These are phyloP conservation scores for Terana coerulea DNA, from an alignment of 768 basidiomycete genomes.

Conservation along the genomic window DNA sequence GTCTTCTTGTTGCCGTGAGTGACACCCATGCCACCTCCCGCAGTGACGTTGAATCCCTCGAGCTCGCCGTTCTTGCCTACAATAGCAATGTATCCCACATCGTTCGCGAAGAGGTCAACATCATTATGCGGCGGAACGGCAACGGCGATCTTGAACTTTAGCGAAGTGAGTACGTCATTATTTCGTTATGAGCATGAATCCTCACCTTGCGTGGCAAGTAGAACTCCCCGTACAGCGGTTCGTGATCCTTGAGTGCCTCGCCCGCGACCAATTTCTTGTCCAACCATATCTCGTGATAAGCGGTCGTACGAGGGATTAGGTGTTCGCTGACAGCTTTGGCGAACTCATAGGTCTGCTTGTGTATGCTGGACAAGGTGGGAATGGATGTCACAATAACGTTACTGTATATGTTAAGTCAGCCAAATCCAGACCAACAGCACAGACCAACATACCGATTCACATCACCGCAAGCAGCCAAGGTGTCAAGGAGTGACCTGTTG, in stretches of 20 bases:
- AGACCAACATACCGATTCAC: slow-evolving; percentile 71
- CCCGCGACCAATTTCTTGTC: slow-evolving; percentile 97
- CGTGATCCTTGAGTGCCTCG: slow-evolving; percentile 89
- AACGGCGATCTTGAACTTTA: slow-evolving; percentile 93
- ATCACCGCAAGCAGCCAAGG: slow-evolving; percentile 97
- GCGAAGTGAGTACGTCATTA: slow-evolving; percentile 6
- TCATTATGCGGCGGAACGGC: slow-evolving; percentile 97
- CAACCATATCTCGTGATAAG: slow-evolving; percentile 99
- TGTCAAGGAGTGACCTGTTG: slow-evolving; percentile 87
- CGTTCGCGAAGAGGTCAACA: slow-evolving; percentile 93
- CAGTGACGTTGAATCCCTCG: slow-evolving; percentile 88
- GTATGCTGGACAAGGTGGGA: slow-evolving; percentile 84
- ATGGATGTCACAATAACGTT: slow-evolving; percentile 92
- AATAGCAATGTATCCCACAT: slow-evolving; percentile 96
- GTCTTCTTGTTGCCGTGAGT: slow-evolving; percentile 99
- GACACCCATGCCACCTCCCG: slow-evolving; percentile 99
- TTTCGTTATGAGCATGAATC: neutral
- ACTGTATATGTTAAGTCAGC: slow-evolving; percentile 43
- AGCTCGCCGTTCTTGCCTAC: slow-evolving; percentile 71
- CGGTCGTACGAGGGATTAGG: slow-evolving; percentile 84
- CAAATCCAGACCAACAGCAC: slow-evolving; percentile 1
- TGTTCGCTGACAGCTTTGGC: slow-evolving; percentile 80
- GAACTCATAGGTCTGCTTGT: slow-evolving; percentile 79
- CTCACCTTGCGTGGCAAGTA: slow-evolving; percentile 92
- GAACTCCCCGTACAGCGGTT: slow-evolving; percentile 97